Evolutionary conservation across 345 rosid genomes (phyloP).

Genomic region (Salix viminalis): DNA sequence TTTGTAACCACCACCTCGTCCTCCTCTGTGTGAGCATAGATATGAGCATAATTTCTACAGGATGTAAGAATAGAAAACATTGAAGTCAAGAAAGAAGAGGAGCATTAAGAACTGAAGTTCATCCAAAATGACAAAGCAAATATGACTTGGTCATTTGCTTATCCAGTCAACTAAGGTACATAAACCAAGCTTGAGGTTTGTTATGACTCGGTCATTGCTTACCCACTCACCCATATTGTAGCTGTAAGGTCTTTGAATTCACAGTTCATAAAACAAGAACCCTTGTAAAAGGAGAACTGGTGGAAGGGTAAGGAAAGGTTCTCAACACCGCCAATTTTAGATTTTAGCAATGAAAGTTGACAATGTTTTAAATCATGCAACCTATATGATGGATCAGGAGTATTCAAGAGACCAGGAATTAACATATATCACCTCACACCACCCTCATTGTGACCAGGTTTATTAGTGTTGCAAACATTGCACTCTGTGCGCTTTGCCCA

Average conservation of each 20-base stretch:
- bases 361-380: background rate
- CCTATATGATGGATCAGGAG: background rate
- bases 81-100: background rate
- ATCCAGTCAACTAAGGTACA: background rate
- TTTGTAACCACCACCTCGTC: constrained; percentile 97
- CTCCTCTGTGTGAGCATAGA: constrained; percentile 58
- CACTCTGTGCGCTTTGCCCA: constrained; percentile 97
- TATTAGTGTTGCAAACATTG: constrained; percentile 94
- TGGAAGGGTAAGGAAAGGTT: background rate
- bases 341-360: background rate
- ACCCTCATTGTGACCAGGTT: constrained; percentile 93
- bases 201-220: too few relatives aligned
- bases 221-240: too few relatives aligned
- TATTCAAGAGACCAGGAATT: background rate
- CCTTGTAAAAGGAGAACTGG: background rate
- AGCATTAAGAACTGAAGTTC: background rate
- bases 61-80: background rate
- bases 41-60: background rate
- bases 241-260: too few relatives aligned
- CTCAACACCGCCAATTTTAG: background rate
- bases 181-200: background rate
- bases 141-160: background rate
- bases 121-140: background rate
- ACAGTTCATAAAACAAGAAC: background rate
- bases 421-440: constrained; percentile 71